Percentiles rank a stretch among this genome's conserved stretches.
Conservation (phyloP, 345 rosid genomes). For the Syzygium aromaticum region DNA sequence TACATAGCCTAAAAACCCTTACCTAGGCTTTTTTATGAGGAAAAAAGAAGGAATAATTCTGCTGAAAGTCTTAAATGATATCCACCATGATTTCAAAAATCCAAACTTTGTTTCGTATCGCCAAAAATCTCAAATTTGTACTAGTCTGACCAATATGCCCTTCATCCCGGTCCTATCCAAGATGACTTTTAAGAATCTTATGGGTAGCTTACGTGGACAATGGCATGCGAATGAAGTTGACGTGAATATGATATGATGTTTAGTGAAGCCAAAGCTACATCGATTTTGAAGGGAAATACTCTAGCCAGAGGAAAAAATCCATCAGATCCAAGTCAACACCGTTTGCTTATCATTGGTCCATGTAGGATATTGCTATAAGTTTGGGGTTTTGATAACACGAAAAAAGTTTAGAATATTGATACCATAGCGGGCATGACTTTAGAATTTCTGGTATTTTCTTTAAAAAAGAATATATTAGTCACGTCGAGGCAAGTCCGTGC, state of each 20-base stretch:
- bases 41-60: background rate
- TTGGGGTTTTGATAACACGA: fast-evolving
- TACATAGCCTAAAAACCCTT: background rate
- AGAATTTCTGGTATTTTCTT: background rate
- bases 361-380: background rate
- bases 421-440: fast-evolving
- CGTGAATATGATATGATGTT: fast-evolving
- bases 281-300: background rate
- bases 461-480: background rate
- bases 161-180: fast-evolving
- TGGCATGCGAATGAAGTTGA: fast-evolving
- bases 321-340: background rate
- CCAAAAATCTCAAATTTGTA: background rate
- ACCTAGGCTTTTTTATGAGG: background rate
- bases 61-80: background rate
- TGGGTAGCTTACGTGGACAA: fast-evolving
- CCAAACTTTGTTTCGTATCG: background rate
- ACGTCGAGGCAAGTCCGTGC: background rate
- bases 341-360: background rate
- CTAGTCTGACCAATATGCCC: background rate
- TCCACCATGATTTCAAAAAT: background rate
- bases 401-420: background rate
- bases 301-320: fast-evolving
- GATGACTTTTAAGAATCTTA: background rate
- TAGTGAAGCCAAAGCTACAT: background rate